Percentiles rank a stretch among this genome's conserved stretches.
phyloP scores from a whole-genome alignment of 1,284 basidiomycete species.

The Coriolopsis trogii region DNA sequence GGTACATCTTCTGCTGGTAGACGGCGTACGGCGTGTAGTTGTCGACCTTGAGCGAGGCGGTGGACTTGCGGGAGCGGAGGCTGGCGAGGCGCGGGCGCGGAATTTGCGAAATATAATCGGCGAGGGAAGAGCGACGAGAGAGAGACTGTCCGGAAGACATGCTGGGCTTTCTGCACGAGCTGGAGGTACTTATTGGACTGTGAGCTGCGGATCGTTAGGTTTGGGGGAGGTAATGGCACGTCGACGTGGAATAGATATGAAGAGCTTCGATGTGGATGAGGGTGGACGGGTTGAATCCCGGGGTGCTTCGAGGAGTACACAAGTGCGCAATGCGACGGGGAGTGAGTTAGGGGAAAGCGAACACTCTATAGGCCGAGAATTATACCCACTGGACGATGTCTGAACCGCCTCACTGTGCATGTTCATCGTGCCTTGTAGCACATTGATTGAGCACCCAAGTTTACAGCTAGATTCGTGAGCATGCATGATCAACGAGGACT shows the following conservation, averaged over 20 bases:
- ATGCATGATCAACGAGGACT: slow-evolving; percentile 35
- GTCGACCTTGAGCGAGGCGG: slow-evolving; percentile 38
- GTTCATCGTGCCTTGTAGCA: slow-evolving; percentile 11
- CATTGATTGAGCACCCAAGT: slow-evolving; percentile 22
- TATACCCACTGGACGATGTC: slow-evolving; percentile 14
- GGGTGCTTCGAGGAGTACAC: slow-evolving; percentile 20
- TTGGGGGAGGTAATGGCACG: slow-evolving; percentile 24
- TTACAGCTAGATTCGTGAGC: slow-evolving; percentile 25
- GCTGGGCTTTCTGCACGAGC: slow-evolving; percentile 8
- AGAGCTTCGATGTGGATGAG: slow-evolving; percentile 9
- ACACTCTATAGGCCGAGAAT: slow-evolving; percentile 11
- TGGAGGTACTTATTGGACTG: slow-evolving; percentile 31
- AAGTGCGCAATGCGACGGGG: slow-evolving; percentile 23
- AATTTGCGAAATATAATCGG: slow-evolving; percentile 45
- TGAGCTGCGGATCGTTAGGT: slow-evolving; percentile 28
- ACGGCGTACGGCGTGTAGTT: slow-evolving; percentile 45
- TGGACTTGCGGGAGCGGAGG: slow-evolving; percentile 39
- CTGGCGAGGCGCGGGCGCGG: slow-evolving; percentile 43
- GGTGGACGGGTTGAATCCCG: slow-evolving; percentile 14
- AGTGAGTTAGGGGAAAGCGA: slow-evolving; percentile 4
- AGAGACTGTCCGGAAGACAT: slow-evolving; percentile 35
- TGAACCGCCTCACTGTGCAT: slow-evolving; percentile 14
- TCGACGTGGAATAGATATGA: slow-evolving; percentile 22
- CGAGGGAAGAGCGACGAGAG: slow-evolving; percentile 44
- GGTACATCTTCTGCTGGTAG: slow-evolving; percentile 54